Evolutionary conservation across 2,329 filamentous ascomycete genomes (phyloP).

Genomic region (Tolypocladium ophioglossoides): DNA sequence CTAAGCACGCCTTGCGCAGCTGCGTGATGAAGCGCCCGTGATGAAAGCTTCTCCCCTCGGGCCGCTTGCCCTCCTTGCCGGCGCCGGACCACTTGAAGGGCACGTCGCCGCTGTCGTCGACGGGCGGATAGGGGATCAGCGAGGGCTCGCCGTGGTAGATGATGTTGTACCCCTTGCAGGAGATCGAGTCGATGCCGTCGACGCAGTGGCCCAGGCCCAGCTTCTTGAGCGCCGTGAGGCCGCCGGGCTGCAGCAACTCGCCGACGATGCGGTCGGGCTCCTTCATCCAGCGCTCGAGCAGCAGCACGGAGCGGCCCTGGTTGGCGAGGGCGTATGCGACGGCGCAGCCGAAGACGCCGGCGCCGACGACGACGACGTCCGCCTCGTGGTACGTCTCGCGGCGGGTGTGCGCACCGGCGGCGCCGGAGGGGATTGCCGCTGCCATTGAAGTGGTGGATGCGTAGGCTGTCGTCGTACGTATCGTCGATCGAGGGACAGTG

Average conservation of each 20-base stretch:
- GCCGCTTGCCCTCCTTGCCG: constrained; percentile 27
- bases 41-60: constrained; percentile 75
- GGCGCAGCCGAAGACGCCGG: constrained; percentile 81
- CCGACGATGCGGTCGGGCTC: constrained; percentile 95
- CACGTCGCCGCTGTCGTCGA: constrained; percentile 37
- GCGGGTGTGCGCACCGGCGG: constrained; percentile 30
- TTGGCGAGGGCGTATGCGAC: constrained; percentile 74
- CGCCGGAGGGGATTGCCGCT: constrained; percentile 9
- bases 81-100: constrained; percentile 23
- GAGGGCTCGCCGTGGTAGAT: constrained; percentile 68
- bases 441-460: background rate
- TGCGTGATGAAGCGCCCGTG: constrained; percentile 87
- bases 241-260: constrained; percentile 88
- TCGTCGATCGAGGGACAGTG: background rate
- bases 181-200: constrained; percentile 78
- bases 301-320: constrained; percentile 81
- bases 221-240: constrained; percentile 67
- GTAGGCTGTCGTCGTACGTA: background rate
- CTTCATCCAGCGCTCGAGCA: constrained; percentile 81
- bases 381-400: constrained; percentile 49
- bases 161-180: constrained; percentile 78
- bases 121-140: constrained; percentile 66
- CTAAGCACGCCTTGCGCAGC: constrained; percentile 63
- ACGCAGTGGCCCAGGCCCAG: constrained; percentile 74
- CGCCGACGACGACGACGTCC: constrained; percentile 87